Base-by-base conservation (phyloP, 129 eudicot species). In the Oenanthe sinensis region DNA sequence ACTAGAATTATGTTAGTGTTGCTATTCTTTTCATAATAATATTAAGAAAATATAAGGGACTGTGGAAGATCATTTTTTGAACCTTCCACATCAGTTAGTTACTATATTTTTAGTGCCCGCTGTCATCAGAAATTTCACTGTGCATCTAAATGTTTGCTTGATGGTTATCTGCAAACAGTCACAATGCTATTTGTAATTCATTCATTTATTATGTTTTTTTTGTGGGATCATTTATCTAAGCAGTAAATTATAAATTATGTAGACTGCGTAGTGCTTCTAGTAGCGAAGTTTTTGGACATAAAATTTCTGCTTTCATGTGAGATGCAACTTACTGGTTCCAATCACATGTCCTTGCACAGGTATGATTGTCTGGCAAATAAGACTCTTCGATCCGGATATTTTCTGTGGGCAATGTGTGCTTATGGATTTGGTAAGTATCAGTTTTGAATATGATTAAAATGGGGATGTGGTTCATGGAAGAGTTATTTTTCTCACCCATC, bases 331-430 rank as follows among this genome's bases (percentile, higher is more conserved):
- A 24, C 26, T 46, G 13, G 8, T 72, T 74, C 40, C 50, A 7
- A 15, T 46, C 5, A 74, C 8, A 33, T 76, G 49, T 46, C 48
- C 44, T 73, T 79, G 75, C 90, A 81, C 90, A 92, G 97, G 84
- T 92, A 89, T 58, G 97, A 92, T 86, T 92, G 96, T 92, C 93
- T 92, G 81, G 92, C 92, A 22, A 86, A 90, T 75, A 92, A 87
- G 87, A 85, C 33, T 69, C 82, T 90, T 74, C 92, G 89, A 82
- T 80, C 91, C 11, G 97, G 96, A 74, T 92, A 92, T 81, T 92
- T 92, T 74, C 83, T 92, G 84, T 92, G 96, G 96, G 88, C 96
- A 75, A 89, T 92, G 90, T 50, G 82, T 80, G 97, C 97, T 62
- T 92, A 92, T 77, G 97, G 97, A 80, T 82, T 88, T 78, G 97